Evolutionary conservation across 2,329 filamentous ascomycete genomes (phyloP).

Genomic region (Sclerotinia trifoliorum): DNA sequence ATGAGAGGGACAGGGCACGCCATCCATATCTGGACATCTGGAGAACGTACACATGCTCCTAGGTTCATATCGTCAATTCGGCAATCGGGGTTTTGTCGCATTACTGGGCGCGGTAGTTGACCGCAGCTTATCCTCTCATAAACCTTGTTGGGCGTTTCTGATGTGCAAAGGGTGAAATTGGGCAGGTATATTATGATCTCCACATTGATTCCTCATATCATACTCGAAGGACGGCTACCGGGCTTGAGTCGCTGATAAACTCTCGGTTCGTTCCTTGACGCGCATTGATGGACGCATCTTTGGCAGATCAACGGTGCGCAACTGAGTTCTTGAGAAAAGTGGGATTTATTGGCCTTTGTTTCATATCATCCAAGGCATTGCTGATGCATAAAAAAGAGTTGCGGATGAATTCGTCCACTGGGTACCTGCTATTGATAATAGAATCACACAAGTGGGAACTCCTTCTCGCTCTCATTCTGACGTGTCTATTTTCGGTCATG

Average conservation of each 20-base stretch:
- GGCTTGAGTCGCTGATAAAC: neutral
- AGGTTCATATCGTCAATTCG: neutral
- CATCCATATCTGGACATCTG: neutral
- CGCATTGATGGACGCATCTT: conserved; percentile 6
- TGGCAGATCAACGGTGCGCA: conserved; percentile 6
- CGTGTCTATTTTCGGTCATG: conserved; percentile 7
- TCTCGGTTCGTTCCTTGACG: neutral
- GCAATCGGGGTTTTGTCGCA: neutral
- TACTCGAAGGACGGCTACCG: neutral
- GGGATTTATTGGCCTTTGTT: conserved; percentile 1
- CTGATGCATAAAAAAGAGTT: neutral
- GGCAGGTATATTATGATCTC: neutral
- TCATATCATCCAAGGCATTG: neutral
- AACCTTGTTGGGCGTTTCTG: neutral
- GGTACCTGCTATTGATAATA: conserved; percentile 3
- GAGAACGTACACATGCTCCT: neutral
- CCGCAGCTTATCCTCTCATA: neutral
- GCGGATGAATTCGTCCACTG: no score
- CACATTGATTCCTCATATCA: neutral
- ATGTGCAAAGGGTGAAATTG: neutral
- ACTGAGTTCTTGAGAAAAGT: neutral
- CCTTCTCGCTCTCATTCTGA: neutral
- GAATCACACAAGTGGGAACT: conserved; percentile 5
- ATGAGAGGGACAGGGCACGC: no score
- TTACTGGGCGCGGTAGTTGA: neutral